These are phyloP conservation scores for Madurella fahalii DNA, from an alignment of 2,329 filamentous ascomycete species.

Conservation along the genomic window DNA sequence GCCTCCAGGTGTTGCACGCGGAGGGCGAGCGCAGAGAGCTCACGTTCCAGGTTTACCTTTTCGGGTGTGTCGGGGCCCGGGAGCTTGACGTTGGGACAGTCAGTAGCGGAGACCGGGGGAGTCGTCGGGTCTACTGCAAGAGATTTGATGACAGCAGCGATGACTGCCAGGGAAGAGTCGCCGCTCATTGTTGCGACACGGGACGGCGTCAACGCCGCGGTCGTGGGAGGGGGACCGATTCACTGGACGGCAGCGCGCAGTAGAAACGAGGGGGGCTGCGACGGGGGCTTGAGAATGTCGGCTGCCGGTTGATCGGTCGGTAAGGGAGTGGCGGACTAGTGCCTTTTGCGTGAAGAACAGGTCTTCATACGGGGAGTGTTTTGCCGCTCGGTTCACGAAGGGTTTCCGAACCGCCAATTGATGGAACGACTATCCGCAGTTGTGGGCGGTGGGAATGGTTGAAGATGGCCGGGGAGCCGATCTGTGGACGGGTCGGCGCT, in stretches of 20 bases:
- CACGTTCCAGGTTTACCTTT: constrained; percentile 76
- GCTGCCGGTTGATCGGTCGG: background rate
- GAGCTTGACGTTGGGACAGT: constrained; percentile 53
- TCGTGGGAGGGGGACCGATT: constrained; percentile 7
- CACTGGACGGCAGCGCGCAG: background rate
- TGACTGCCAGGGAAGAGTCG: constrained; percentile 28
- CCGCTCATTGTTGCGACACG: constrained; percentile 29
- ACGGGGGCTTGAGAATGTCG: background rate
- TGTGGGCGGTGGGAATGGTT: background rate
- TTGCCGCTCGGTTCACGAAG: background rate
- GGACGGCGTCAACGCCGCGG: constrained; percentile 18
- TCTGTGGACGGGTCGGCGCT: constrained; percentile 9
- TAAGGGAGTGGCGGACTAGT: background rate
- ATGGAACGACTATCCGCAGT: background rate
- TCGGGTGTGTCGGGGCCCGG: constrained; percentile 72
- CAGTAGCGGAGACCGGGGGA: constrained; percentile 16
- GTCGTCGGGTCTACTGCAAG: constrained; percentile 29
- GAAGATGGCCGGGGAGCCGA: background rate
- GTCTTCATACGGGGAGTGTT: constrained; percentile 1
- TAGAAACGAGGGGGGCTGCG: background rate
- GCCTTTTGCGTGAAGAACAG: background rate
- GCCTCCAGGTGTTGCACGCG: constrained; percentile 81
- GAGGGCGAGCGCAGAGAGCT: constrained; percentile 72
- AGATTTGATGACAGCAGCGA: constrained; percentile 30
- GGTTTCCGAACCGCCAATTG: background rate